Evolutionary conservation across 2,329 filamentous ascomycete genomes (phyloP).

Genomic region (Teratosphaeria epicoccoides): DNA sequence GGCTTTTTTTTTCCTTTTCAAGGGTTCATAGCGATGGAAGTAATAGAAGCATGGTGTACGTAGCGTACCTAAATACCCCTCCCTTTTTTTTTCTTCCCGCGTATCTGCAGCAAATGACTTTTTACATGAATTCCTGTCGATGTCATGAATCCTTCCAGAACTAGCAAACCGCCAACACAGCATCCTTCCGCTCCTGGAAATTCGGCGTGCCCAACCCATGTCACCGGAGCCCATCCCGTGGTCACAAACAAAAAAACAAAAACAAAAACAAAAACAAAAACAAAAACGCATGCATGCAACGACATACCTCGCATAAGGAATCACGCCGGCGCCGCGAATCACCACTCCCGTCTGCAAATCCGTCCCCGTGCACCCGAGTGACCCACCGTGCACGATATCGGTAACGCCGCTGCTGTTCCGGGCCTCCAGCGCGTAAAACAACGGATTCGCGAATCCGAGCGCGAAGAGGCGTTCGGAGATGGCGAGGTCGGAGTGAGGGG

Average conservation of each 20-base stretch:
- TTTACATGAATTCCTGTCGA: too few species aligned
- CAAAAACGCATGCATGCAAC: background rate
- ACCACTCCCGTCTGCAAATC: constrained; percentile 7
- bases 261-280: background rate
- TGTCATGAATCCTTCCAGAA: too few species aligned
- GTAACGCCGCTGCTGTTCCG: constrained; percentile 32
- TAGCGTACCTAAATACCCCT: too few species aligned
- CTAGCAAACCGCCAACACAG: background rate
- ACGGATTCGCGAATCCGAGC: constrained; percentile 47
- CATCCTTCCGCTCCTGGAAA: background rate
- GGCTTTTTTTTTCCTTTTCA: too few species aligned
- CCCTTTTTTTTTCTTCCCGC: too few species aligned
- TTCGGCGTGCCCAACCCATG: constrained; percentile 23
- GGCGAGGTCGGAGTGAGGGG: constrained; percentile 37
- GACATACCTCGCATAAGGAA: constrained; percentile 11
- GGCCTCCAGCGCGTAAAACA: constrained; percentile 38
- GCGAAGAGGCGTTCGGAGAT: constrained; percentile 30
- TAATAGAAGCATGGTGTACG: too few species aligned
- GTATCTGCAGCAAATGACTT: too few species aligned
- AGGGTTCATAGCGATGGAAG: too few species aligned
- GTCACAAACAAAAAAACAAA: constrained; percentile 7
- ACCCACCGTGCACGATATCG: constrained; percentile 33
- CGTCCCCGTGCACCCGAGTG: constrained; percentile 10
- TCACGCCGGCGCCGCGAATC: constrained; percentile 10
- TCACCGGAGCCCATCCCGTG: constrained; percentile 25